These are phyloP conservation scores for Vickermania spadyakhi DNA, from an alignment of 208 protist genomes.

Conservation along the genomic window DNA sequence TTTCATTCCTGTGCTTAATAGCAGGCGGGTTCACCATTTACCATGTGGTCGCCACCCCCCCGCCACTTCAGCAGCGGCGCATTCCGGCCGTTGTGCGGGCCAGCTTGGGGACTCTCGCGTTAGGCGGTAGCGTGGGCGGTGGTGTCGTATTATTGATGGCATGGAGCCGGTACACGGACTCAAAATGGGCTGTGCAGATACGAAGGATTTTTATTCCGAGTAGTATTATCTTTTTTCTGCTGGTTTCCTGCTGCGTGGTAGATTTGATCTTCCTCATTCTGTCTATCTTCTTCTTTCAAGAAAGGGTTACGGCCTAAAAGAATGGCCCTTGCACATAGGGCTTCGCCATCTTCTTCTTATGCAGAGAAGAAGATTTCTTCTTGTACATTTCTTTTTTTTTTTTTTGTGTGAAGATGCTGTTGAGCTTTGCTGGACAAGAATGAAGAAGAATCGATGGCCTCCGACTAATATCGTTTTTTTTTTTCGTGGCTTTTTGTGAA, in stretches of 20 bases:
- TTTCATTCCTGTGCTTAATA: slow-evolving; percentile 10
- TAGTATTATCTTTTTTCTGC: not conserved
- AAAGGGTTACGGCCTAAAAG: not conserved
- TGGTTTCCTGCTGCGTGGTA: not conserved
- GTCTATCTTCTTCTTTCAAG: not conserved
- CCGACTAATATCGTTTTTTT: too few species aligned
- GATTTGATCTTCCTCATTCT: not conserved
- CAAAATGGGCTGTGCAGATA: not conserved
- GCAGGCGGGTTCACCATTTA: slow-evolving; percentile 4
- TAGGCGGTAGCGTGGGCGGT: not conserved
- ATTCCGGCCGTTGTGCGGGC: not conserved
- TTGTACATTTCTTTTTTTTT: too few species aligned
- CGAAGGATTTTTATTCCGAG: not conserved
- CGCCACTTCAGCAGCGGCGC: not conserved
- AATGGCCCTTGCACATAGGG: too few species aligned
- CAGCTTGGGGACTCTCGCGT: not conserved
- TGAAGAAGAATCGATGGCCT: too few species aligned
- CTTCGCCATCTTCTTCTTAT: too few species aligned
- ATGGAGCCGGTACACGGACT: not conserved
- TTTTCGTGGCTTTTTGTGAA: too few species aligned
- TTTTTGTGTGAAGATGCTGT: too few species aligned
- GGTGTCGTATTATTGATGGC: not conserved
- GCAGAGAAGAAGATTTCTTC: too few species aligned
- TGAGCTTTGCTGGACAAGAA: too few species aligned
- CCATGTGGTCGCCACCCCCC: not conserved